Percentiles rank a stretch among this genome's conserved stretches.
phyloP scores from a whole-genome alignment of 202 grass and related monocot species.

The Schoenoplectus triqueter region DNA sequence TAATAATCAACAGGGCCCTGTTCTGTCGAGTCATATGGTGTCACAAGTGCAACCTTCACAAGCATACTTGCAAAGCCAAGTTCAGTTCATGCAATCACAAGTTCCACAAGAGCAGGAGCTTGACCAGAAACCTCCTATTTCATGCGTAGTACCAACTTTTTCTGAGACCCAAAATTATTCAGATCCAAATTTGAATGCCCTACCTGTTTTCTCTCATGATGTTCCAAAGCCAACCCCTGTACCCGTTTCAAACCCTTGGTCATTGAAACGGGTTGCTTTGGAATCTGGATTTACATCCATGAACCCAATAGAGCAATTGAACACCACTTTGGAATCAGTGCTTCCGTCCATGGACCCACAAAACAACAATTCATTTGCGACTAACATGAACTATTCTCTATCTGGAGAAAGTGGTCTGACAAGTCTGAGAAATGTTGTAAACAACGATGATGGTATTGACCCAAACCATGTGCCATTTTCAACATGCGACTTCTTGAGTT shows the following conservation, averaged over 20 bases:
- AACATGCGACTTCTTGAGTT: conserved; percentile 79
- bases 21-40: conserved; percentile 68
- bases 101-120: conserved; percentile 55
- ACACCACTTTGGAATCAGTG: conserved; percentile 48
- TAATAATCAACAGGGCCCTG: conserved; percentile 46
- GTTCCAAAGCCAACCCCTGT: conserved; percentile 62
- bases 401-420: conserved; percentile 69
- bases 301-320: conserved; percentile 62
- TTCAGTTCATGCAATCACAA: conserved; percentile 55
- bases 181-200: conserved; percentile 53
- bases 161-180: conserved; percentile 68
- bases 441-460: conserved; percentile 53
- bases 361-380: conserved; percentile 70
- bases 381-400: conserved; percentile 76
- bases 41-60: conserved; percentile 74
- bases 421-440: conserved; percentile 42
- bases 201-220: conserved; percentile 60
- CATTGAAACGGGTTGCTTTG: conserved; percentile 72
- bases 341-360: conserved; percentile 64
- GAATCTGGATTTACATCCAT: conserved; percentile 65
- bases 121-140: conserved; percentile 59
- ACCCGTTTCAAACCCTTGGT: conserved; percentile 59
- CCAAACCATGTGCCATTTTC: conserved; percentile 66
- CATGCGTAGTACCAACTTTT: conserved; percentile 50
- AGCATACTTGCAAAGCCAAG: conserved; percentile 59